Evolutionary conservation across 768 basidiomycete species (phyloP), one percentile per base, ranked within the genome.

Genomic region (Mycena epipterygia): DNA sequence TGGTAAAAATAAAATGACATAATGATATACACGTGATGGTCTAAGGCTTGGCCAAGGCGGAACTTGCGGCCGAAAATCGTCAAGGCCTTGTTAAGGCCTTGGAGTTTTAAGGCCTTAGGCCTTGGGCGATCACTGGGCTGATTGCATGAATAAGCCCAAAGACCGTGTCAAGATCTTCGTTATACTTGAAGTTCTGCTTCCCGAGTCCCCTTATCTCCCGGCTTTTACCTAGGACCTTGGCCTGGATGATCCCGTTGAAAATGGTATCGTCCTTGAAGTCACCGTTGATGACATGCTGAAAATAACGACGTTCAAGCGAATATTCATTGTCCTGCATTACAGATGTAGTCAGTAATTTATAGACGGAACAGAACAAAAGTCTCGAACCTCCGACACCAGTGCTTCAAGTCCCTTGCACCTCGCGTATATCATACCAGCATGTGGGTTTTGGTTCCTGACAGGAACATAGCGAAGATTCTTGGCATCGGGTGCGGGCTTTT

Each of bases 161-260:
- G 37, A 76, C 75, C 4, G 79, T 74, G 21, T 75, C 70, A 4
- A 71, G 59, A 2, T 69, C 72, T 6, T 72, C 71, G 2, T 71
- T 46, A 44, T 79, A 78, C 21, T 73, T 67, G 72, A 81, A 77
- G 48, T 80, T 79, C 52, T 78, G 78, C 16, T 57, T 66, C 0
- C 76, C 78, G 2, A 67, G 53, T 0, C 78, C 77, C 1, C 70
- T 68, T 3, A 59, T 67, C 14, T 77, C 59, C 2, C 74, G 74
- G 5, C 76, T 75, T 0, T 49, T 41, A 1, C n/a, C 46, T 1
- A 56, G 11, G 0, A 74, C 66, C 33, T 76, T 70, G 0, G 76
- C 78, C 30, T 76, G 27, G 0, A 81, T 48, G 0, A 80, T 53
- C 2, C 73, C 78, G 2, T 59, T 41, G 62, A 81, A 76, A 6